Evolutionary conservation across 2,329 filamentous ascomycete genomes (phyloP).

Genomic region (Kalaharituber pfeilii): DNA sequence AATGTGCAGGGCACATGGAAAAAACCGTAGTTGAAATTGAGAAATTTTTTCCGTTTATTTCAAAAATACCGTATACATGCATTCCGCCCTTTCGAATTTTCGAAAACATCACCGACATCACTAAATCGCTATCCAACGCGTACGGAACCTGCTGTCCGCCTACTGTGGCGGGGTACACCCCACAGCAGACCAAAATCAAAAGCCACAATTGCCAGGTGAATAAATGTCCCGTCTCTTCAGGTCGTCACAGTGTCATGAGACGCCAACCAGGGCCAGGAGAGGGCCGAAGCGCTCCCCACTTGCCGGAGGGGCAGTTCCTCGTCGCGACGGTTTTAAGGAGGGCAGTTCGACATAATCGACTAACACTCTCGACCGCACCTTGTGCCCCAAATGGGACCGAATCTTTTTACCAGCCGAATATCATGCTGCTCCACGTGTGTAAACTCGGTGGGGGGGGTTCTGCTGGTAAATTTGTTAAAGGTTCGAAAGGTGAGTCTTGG

Average conservation of each 20-base stretch:
- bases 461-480: constrained; percentile 59
- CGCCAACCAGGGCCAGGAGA: constrained; percentile 27
- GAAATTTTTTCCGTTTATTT: too few relatives aligned
- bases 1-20: not conserved
- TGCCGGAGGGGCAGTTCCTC: constrained; percentile 36
- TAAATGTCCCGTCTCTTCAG: constrained; percentile 31
- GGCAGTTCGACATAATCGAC: not conserved
- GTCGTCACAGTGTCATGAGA: constrained; percentile 52
- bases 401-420: constrained; percentile 48
- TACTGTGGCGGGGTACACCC: too few relatives aligned
- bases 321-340: constrained; percentile 59
- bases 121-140: too few relatives aligned
- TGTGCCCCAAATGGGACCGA: constrained; percentile 34
- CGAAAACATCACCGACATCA: too few relatives aligned
- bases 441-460: constrained; percentile 26
- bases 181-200: too few relatives aligned
- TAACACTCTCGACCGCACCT: constrained; percentile 48
- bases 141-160: too few relatives aligned
- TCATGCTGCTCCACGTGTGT: too few relatives aligned
- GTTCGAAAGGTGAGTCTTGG: constrained; percentile 42
- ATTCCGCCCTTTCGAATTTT: too few relatives aligned
- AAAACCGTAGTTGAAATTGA: not conserved
- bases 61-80: too few relatives aligned
- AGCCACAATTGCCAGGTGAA: too few relatives aligned
- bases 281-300: not conserved